A percentile compares a stretch with the other conserved stretches of the same genome.
These are phyloP conservation scores for Colletotrichum magnum DNA, from an alignment of 2,329 filamentous ascomycete species.

Conservation along the genomic window DNA sequence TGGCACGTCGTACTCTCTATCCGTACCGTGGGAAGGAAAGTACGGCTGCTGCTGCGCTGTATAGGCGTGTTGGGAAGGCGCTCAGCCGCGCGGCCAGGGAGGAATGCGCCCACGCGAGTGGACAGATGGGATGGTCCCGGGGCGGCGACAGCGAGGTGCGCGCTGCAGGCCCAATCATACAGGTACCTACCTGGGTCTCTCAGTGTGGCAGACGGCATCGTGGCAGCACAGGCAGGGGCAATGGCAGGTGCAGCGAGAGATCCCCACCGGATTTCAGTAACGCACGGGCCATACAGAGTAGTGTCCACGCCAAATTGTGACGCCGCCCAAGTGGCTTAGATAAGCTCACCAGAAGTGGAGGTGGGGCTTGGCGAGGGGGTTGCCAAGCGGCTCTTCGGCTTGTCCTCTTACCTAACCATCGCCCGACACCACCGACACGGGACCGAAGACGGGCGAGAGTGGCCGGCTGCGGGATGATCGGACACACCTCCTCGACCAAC, in stretches of 20 bases:
- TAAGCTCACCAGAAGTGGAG: background rate
- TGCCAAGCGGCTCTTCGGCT: background rate
- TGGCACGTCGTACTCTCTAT: too few relatives aligned
- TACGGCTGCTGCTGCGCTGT: too few relatives aligned
- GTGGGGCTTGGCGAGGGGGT: background rate
- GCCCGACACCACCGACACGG: constrained; percentile 21
- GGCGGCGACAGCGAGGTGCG: constrained; percentile 20
- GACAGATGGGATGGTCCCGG: constrained; percentile 30
- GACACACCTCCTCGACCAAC: background rate
- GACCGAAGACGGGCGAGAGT: constrained; percentile 19
- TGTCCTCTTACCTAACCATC: constrained; percentile 14
- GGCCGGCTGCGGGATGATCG: background rate
- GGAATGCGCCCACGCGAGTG: constrained; percentile 34
- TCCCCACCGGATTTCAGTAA: background rate
- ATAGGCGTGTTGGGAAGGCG: constrained; percentile 21
- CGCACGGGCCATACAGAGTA: background rate
- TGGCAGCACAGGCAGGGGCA: background rate
- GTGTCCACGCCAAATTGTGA: background rate
- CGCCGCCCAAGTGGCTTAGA: background rate
- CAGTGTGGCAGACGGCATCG: background rate
- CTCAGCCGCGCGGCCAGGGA: constrained; percentile 38
- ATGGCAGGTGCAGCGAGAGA: constrained; percentile 14
- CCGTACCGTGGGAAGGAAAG: too few relatives aligned
- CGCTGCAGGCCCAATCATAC: constrained; percentile 1
- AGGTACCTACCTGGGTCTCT: too few relatives aligned